A percentile compares a stretch with the other conserved stretches of the same genome.
These are phyloP conservation scores for Heliamphora exappendiculata DNA, from an alignment of 148 eudicot species.

Conservation along the genomic window DNA sequence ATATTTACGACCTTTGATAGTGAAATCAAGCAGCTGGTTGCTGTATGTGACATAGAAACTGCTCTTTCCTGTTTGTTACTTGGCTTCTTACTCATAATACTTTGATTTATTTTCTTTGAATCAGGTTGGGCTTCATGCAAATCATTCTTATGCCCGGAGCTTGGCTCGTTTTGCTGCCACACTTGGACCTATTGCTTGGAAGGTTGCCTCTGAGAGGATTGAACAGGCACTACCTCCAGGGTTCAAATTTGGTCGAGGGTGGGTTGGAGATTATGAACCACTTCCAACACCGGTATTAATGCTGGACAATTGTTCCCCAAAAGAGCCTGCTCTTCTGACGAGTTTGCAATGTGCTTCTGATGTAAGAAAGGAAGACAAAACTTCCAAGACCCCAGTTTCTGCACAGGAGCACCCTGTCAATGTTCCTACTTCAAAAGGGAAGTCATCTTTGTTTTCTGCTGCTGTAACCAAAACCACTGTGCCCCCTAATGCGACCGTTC, in stretches of 20 bases:
- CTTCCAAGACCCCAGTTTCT: constrained; percentile 16
- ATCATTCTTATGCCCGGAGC: constrained; percentile 81
- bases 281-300: constrained; percentile 53
- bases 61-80: neutral
- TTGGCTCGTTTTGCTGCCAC: constrained; percentile 83
- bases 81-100: constrained; percentile 8
- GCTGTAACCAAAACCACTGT: constrained; percentile 21
- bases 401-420: constrained; percentile 13
- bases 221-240: constrained; percentile 67
- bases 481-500: constrained; percentile 1
- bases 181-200: constrained; percentile 88
- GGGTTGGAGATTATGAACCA: constrained; percentile 92
- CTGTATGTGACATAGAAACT: constrained; percentile 43
- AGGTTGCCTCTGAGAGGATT: constrained; percentile 65
- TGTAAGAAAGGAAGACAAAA: constrained; percentile 25
- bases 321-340: constrained; percentile 30
- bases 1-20: constrained; percentile 56
- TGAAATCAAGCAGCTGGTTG: constrained; percentile 73
- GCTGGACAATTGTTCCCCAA: constrained; percentile 29
- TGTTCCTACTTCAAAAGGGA: constrained; percentile 16
- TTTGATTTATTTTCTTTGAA: constrained; percentile 9
- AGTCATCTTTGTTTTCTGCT: constrained; percentile 23
- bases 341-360: constrained; percentile 15
- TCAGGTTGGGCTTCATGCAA: constrained; percentile 80
- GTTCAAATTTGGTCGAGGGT: constrained; percentile 78